Base-by-base conservation (phyloP, 2,329 filamentous ascomycete genomes). In the Rosellinia necatrix region DNA sequence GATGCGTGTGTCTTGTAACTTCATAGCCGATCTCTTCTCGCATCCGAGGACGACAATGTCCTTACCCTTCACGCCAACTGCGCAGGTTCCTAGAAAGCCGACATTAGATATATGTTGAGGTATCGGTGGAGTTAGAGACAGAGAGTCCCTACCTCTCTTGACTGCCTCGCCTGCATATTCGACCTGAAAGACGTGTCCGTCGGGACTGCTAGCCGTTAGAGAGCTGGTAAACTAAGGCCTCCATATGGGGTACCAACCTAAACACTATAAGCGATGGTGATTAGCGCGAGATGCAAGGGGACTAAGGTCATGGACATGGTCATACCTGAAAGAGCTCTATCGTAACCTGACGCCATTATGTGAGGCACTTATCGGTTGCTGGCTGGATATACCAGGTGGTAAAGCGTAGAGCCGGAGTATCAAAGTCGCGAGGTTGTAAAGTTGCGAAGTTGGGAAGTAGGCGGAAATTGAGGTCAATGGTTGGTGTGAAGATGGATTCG, bases 181-280 rank as follows among this genome's bases (percentile, higher is more conserved):
- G 71, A 99, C 94, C 78, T 99, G 94, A 80, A 99, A 99, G 70
- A 99, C 94, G 81, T 99, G 94, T 77, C 94, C 94, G 79, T 99
- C 94, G 71, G 94, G 94, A 85, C 93, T 97, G 72, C 44, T 55
- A 43, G 43, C n/a, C 34, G 72, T 88, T 75, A 86, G 79, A 67
- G 63, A 56, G 49, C 19, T 59, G 44, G 55, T 42, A 30, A 49
- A 38, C 22, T 27, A 43, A 29, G 47, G 44, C 49, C 41, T 19
- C 25, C 34, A 29, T 19, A 49, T 53, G 59, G 50, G 41, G 49
- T 65, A 75, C 78, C 66, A 78, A 91, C 88, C 88, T 91, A 78
- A 97, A 97, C 74, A 96, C 92, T 96, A 68, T 64, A 72, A 63
- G 66, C 55, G 54, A 44, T 32, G 51, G 54, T 40, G 60, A 74